Base-by-base conservation (phyloP, 2,329 filamentous ascomycete genomes). In the Cytospora paraplurivora region DNA sequence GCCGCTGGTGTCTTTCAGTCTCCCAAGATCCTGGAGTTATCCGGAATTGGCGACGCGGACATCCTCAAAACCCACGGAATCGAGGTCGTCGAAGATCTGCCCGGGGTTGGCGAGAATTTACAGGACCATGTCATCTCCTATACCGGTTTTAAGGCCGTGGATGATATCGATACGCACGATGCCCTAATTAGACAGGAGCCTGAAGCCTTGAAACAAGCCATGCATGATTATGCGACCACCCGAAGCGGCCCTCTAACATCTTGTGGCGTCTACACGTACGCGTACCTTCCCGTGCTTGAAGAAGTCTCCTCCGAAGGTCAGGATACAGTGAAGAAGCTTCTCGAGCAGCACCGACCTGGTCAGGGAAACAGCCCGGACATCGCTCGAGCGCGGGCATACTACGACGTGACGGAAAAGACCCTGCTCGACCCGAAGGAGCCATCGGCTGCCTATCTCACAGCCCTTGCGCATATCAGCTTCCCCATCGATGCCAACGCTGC, bases 11-110 rank as follows among this genome's bases (percentile, higher is more conserved):
- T 70, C 5, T 69, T 73, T 52, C 71, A 74, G 37, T 72, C 73
- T 0, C 74, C 75, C 0, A 72, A 74, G 41, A 61, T 77, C 4
- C 69, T 77, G 1, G 71, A 75, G 59, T 67, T 75, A 1, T 73
- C 71, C 17, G 75, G 75, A 13, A 71, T 77, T 41, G 75, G 75
- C 15, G 68, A 70, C 0, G 47, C 63, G 0, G 65, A 59, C 4
- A 58, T 74, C 11, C 69, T 76, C 6, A 49, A 62, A 5, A 57
- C 65, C 19, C 63, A 69, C 33, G 62, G 63, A 12, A 74, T 76
- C 27, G 64, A 69, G 1, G 67, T 73, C 6, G 50, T 74, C 7
- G 62, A 69, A 11, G 69, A 75, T 49, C 69, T 73, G n/a, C 71
- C 71, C 0, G 72, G 72, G 12, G 75, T 76, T 12, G 74, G 75